phyloP scores from a whole-genome alignment of 1,284 basidiomycete species.

The Melampsora occidentalis region DNA sequence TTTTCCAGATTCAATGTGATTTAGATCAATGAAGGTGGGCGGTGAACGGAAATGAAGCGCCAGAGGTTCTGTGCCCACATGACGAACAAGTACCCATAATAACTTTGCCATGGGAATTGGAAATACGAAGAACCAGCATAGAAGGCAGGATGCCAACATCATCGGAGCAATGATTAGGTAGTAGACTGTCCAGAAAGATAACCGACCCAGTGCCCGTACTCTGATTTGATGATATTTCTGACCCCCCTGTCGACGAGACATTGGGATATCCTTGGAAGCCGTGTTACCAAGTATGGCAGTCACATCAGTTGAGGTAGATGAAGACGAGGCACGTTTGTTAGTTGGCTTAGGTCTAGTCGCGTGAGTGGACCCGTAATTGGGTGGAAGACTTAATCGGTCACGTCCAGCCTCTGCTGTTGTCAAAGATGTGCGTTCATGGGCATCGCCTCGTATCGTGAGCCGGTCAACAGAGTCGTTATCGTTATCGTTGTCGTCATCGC shows the following conservation, averaged over 20 bases:
- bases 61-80: constrained; percentile 75
- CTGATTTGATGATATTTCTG: constrained; percentile 45
- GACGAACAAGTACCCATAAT: constrained; percentile 84
- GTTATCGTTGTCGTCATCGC: constrained; percentile 57
- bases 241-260: constrained; percentile 46
- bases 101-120: constrained; percentile 98
- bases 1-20: constrained; percentile 45
- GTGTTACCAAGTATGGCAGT: constrained; percentile 46
- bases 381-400: neutral
- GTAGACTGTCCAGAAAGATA: constrained; percentile 76
- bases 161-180: constrained; percentile 77
- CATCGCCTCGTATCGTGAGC: constrained; percentile 49
- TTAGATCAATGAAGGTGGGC: constrained; percentile 59
- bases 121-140: constrained; percentile 90
- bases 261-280: constrained; percentile 45
- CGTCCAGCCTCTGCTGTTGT: neutral
- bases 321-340: constrained; percentile 48
- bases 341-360: constrained; percentile 42
- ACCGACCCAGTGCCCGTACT: constrained; percentile 57
- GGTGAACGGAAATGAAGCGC: constrained; percentile 87
- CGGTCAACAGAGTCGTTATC: constrained; percentile 55
- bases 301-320: constrained; percentile 32
- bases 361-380: constrained; percentile 27
- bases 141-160: constrained; percentile 76
- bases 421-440: constrained; percentile 12